Conservation (phyloP, 352 stramenopile species). For the Phytopythium delawarense region DNA sequence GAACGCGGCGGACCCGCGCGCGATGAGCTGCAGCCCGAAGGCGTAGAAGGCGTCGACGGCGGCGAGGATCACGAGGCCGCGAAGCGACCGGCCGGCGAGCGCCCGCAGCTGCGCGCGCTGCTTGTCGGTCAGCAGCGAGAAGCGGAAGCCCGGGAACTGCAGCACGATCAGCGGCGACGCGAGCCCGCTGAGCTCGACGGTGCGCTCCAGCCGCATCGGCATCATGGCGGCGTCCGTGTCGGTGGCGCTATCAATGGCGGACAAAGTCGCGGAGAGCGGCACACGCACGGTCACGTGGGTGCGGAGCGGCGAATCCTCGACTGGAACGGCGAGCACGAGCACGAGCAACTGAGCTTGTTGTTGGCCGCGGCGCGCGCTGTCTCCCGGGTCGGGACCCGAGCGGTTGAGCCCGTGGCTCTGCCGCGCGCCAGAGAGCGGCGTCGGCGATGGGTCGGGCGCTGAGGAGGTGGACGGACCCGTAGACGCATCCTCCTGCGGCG, state of each 20-base stretch:
- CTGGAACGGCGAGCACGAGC: neutral
- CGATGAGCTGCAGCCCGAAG: slow-evolving; percentile 23
- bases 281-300: slow-evolving; percentile 2
- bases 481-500: neutral
- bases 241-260: neutral
- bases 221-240: neutral
- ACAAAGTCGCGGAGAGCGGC: neutral
- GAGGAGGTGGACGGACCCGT: neutral
- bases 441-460: neutral
- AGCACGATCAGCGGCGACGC: slow-evolving; percentile 50
- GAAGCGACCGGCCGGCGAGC: slow-evolving; percentile 22
- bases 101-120: slow-evolving; percentile 4
- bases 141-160: slow-evolving; percentile 54
- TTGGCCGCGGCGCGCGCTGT: neutral
- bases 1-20: slow-evolving; percentile 18
- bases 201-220: slow-evolving; percentile 11
- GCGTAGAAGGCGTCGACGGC: slow-evolving; percentile 23
- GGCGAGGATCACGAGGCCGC: slow-evolving; percentile 21
- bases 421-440: slow-evolving; percentile 5
- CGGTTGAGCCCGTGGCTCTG: slow-evolving; percentile 4
- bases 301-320: slow-evolving; percentile 5
- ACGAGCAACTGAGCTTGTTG: neutral
- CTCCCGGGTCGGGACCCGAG: neutral
- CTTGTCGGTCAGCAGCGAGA: slow-evolving; percentile 29
- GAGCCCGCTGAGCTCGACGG: slow-evolving; percentile 17